Conservation (phyloP, 139 green algal genomes). For the Yamagishiella unicocca region DNA sequence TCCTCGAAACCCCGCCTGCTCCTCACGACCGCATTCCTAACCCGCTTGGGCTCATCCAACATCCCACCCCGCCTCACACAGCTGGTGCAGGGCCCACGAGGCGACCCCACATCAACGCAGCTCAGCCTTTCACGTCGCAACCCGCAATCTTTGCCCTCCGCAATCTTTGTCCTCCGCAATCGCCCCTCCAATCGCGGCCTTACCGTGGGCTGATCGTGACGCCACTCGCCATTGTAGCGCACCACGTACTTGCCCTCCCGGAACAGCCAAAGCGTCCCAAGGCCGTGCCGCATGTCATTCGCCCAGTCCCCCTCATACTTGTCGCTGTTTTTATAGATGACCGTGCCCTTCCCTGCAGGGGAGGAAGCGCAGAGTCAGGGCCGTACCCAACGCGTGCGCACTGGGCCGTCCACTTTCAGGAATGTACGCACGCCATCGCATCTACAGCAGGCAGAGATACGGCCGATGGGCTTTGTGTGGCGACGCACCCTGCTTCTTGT, state of each 20-base stretch:
- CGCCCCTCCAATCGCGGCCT: not conserved
- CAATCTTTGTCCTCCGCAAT: not conserved
- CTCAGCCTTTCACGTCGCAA: not conserved
- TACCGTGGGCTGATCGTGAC: constrained; percentile 64
- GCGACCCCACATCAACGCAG: too few species aligned
- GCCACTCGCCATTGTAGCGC: constrained; percentile 78
- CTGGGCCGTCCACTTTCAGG: too few species aligned
- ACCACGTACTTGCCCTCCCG: constrained; percentile 72
- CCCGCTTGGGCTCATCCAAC: too few species aligned
- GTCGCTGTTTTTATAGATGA: constrained; percentile 80
- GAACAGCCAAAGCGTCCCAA: constrained; percentile 77
- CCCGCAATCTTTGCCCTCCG: too few species aligned
- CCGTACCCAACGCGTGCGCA: too few species aligned
- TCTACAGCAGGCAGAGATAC: too few species aligned
- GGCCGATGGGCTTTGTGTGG: not conserved
- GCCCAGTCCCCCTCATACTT: constrained; percentile 86
- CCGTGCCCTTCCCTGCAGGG: constrained; percentile 71
- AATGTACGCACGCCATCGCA: too few species aligned
- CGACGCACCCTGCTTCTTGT: constrained; percentile 73
- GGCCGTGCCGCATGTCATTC: constrained; percentile 64
- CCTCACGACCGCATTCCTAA: too few species aligned
- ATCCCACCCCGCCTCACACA: too few species aligned
- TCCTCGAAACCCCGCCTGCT: too few species aligned
- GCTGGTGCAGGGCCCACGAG: too few species aligned
- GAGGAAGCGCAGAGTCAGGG: not conserved